Evolutionary conservation across 1,284 basidiomycete genomes (phyloP), one percentile per base, ranked within the genome.

Genomic region (Dichomitus squalens): DNA sequence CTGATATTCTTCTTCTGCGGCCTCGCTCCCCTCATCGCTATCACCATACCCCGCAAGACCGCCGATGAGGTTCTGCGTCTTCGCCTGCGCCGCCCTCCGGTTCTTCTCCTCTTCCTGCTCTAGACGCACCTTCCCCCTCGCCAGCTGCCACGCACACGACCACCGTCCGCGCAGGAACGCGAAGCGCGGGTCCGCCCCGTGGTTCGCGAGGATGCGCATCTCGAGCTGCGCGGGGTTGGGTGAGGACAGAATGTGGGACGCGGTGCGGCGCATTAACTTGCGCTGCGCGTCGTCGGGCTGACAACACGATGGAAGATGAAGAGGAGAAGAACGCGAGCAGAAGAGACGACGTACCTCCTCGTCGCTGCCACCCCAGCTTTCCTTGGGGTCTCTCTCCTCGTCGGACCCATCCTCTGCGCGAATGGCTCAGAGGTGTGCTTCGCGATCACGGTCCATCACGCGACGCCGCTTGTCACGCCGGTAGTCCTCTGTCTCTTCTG

Each of bases 191-290:
- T 86, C 93, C 61, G 69, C 75, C 0, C 90, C 87, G 65, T 95
- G 85, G 64, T 95, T 93, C 5, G 93, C 87, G 4, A 95, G 75
- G 58, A 96, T 95, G n/a, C 92, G 84, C 80, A 93, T 87, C 72
- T 94, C 92, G 14, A 95, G 78, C 59, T 92, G 83, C 0, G 85
- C 82, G 5, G 90, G 80, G 65, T 95, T 93, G 3, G 86, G 84
- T 0, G 92, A 90, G 4, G 79, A 73, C 11, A 80, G 68, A 14
- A 95, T 70, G 60, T 92, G 87, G 7, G 68, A 66, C 0, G 91
- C 91, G 0, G 93, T 95, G 58, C 88, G 84, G 8, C 76, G 73
- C 86, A 96, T 94, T 25, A 95, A 77, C 8, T 81, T 79, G 50
- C 72, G 76, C 65, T 92, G 86, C 0, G 75, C 44, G 33, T 84